Base-by-base conservation (phyloP, 1,284 basidiomycete species). In the Fomitopsis betulina region DNA sequence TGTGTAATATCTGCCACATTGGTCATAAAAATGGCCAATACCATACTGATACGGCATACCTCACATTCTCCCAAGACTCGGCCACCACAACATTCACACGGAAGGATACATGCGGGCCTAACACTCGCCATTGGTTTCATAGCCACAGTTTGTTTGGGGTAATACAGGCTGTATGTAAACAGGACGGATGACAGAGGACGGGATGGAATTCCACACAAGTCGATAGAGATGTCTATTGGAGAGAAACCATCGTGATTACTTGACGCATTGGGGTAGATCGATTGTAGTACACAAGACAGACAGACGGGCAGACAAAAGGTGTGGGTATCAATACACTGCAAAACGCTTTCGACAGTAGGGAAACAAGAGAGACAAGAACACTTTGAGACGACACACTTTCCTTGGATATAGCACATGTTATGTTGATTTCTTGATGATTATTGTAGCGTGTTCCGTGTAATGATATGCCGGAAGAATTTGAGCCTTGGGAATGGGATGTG, bases 371-470 rank as follows among this genome's bases (percentile, higher is more conserved):
- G 35, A 9, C n/a, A 39, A 21, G 30, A 42, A 45, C 27, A 5
- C 9, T 47, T 47, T 13, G 17, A 47, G 49, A 55, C 25, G 27
- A 53, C 39, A 6, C 27, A 27, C 25, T 7, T 30, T 50, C 37
- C 53, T 52, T 63, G 62, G 58, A 67, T 66, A 67, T 66, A 66
- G 62, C 65, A 64, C 52, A 58, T 60, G 62, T 62, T 57, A 59
- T 59, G 59, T 57, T 58, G 56, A 51, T 58, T 33, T 33, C 49
- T 51, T 51, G 32, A 9, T 35, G 9, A 37, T 37, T 30, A 39
- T 27, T 30, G n/a, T 19, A 38, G 38, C 40, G 13, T 21, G 21
- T 3, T 19, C 19, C 23, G 40, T 25, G n/a, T 10, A 13, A 32
- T 27, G 37, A 35, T 54, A 21, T 43, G 39, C 30, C 32, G 53